A percentile compares a stretch with the other conserved stretches of the same genome.
Conservation (phyloP, 2,329 filamentous ascomycete species). For the Chaetomiaceae sp. region DNA sequence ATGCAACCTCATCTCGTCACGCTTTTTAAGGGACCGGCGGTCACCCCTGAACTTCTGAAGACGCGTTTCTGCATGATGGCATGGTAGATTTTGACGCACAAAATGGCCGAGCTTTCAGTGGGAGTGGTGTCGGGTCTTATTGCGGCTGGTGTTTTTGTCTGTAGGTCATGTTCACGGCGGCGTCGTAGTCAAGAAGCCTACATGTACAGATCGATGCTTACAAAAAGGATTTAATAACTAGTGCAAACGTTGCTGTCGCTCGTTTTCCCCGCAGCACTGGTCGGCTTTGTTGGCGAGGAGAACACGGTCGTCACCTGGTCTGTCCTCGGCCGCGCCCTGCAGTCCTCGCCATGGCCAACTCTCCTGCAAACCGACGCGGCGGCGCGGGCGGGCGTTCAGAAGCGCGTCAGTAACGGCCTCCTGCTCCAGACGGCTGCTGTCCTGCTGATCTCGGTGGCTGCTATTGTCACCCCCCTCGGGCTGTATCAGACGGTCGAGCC, state of each 20-base stretch:
- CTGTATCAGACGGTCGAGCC: conserved; percentile 10
- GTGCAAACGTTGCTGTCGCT: not conserved
- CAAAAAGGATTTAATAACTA: not conserved
- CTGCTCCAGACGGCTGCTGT: conserved; percentile 3
- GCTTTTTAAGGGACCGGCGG: too few species aligned
- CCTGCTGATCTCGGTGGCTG: conserved; percentile 3
- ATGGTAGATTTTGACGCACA: not conserved
- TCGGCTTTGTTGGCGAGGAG: conserved; percentile 1
- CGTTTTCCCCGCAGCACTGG: conserved; percentile 6
- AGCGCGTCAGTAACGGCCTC: conserved; percentile 8
- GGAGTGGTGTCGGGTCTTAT: conserved; percentile 9
- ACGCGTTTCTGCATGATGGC: not conserved
- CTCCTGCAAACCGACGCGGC: conserved; percentile 11
- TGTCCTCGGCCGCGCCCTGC: conserved; percentile 8
- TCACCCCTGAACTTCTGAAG: too few species aligned
- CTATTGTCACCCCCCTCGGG: conserved; percentile 10
- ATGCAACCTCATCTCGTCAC: too few species aligned
- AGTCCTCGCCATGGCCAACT: conserved; percentile 10
- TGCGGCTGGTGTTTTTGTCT: conserved; percentile 4
- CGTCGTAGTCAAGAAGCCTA: too few species aligned
- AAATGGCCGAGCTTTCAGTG: conserved; percentile 6
- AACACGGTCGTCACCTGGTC: conserved; percentile 13
- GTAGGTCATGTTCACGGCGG: not conserved
- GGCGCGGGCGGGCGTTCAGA: conserved; percentile 1
- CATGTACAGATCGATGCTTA: not conserved